A percentile compares a stretch with the other conserved stretches of the same genome.
phyloP scores from a whole-genome alignment of 225 moss, liverwort and hornwort genomes.

The Rhytidiadelphus loreus region DNA sequence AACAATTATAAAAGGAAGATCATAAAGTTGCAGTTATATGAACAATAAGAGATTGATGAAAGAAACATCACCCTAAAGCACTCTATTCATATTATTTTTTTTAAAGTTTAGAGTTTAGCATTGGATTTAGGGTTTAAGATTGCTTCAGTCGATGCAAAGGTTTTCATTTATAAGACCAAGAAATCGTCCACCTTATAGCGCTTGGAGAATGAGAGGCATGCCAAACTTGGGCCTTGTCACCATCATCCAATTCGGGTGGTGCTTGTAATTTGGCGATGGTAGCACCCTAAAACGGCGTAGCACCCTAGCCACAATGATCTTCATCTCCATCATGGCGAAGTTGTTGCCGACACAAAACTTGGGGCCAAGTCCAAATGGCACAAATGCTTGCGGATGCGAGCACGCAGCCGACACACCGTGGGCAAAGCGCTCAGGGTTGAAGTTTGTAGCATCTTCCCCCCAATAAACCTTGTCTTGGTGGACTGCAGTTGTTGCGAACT shows the following conservation, averaged over 20 bases:
- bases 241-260: neutral
- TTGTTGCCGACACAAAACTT: slow-evolving; percentile 29
- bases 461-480: slow-evolving; percentile 27
- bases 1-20: too few species aligned
- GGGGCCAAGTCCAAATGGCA: slow-evolving; percentile 36
- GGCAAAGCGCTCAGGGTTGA: slow-evolving; percentile 37
- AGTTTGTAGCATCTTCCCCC: slow-evolving; percentile 24
- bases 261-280: neutral
- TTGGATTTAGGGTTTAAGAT: too few species aligned
- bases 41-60: too few species aligned
- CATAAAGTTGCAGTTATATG: too few species aligned
- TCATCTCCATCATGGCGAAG: slow-evolving; percentile 25
- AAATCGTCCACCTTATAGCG: too few species aligned
- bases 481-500: neutral
- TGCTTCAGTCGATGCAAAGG: too few species aligned
- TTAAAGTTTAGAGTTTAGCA: too few species aligned
- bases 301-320: slow-evolving; percentile 7
- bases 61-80: too few species aligned
- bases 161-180: too few species aligned
- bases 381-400: slow-evolving; percentile 17
- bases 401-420: neutral
- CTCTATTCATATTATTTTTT: too few species aligned
- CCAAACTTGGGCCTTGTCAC: neutral
- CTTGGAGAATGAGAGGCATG: neutral
- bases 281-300: neutral